Conservation (phyloP, 805 yeast species). For the Candida xyloterini region DNA sequence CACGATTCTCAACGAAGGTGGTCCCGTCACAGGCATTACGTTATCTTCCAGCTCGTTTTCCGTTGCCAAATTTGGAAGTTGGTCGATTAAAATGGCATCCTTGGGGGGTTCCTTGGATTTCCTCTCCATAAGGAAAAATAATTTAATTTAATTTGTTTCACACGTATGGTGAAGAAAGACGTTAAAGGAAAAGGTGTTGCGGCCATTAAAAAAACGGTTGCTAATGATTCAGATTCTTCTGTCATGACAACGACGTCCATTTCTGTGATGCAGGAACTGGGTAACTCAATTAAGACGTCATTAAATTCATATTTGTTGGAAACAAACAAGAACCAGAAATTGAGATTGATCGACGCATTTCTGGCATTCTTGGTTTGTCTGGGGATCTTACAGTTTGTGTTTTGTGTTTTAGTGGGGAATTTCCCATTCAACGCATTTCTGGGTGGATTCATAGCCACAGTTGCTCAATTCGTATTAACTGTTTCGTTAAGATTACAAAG, state of each 20-base stretch:
- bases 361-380: conserved; percentile 68
- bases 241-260: conserved; percentile 9
- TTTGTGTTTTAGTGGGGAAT: conserved; percentile 74
- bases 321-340: conserved; percentile 35
- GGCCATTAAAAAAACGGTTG: conserved; percentile 4
- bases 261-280: conserved; percentile 30
- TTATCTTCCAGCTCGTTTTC: conserved; percentile 20
- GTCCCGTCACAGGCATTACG: conserved; percentile 37
- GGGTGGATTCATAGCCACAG: conserved; percentile 88
- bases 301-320: conserved; percentile 33
- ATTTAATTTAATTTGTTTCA: background rate
- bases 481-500: conserved; percentile 77
- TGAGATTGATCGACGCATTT: conserved; percentile 74
- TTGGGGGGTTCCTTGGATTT: conserved; percentile 15
- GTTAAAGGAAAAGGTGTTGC: conserved; percentile 18
- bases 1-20: conserved; percentile 68
- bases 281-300: conserved; percentile 31
- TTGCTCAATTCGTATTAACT: conserved; percentile 92
- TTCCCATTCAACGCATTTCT: conserved; percentile 97
- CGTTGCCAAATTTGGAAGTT: conserved; percentile 22
- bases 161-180: conserved; percentile 40
- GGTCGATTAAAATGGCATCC: conserved; percentile 26
- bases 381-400: conserved; percentile 76
- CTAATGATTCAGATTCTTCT: conserved; percentile 4
- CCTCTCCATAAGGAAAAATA: conserved; percentile 9